These are phyloP conservation scores for Betula pendula DNA, from an alignment of 306 rosid genomes.

Conservation along the genomic window DNA sequence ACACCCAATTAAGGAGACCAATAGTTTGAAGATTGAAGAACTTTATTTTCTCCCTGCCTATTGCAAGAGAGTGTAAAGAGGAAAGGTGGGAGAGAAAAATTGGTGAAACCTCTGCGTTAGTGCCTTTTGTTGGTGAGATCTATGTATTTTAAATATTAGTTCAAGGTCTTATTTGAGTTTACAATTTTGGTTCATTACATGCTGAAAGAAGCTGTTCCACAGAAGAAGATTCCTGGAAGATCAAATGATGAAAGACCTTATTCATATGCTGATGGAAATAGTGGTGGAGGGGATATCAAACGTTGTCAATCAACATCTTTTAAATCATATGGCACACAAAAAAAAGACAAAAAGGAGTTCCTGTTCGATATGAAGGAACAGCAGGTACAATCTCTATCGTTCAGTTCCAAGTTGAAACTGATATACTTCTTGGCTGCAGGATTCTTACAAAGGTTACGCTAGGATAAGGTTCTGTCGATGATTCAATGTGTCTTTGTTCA, in stretches of 20 bases:
- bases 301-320: slow-evolving; percentile 44
- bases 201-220: slow-evolving; percentile 44
- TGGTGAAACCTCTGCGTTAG: background rate
- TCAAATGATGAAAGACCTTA: slow-evolving; percentile 42
- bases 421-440: background rate
- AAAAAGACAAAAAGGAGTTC: slow-evolving; percentile 59
- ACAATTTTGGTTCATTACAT: slow-evolving; percentile 12
- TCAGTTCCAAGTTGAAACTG: background rate
- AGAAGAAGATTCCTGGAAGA: slow-evolving; percentile 36
- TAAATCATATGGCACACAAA: slow-evolving; percentile 57
- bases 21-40: background rate
- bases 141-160: too few relatives aligned
- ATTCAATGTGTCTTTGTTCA: background rate
- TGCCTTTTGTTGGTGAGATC: background rate
- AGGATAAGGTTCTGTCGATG: background rate
- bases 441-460: background rate
- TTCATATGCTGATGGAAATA: slow-evolving; percentile 18
- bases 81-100: background rate
- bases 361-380: slow-evolving; percentile 53
- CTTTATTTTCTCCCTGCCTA: background rate
- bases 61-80: background rate
- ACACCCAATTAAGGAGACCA: too few relatives aligned
- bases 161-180: background rate
- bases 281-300: slow-evolving; percentile 34
- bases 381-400: slow-evolving; percentile 46